Base-by-base conservation (phyloP, 768 basidiomycete species). In the Podaxis sp. region DNA sequence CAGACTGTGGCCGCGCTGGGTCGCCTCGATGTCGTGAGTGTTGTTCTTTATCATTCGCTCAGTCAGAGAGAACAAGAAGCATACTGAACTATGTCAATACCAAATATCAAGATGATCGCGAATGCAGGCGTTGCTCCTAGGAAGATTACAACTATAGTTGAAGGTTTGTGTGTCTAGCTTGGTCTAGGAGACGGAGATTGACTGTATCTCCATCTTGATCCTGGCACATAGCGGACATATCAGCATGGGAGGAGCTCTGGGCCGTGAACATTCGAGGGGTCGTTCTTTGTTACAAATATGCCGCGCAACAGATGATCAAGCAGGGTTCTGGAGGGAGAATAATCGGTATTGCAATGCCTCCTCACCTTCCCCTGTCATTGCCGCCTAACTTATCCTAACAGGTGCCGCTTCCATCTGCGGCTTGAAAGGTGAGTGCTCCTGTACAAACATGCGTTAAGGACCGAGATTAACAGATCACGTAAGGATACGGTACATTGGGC, bases 231-330 rank as follows among this genome's bases (percentile, higher is more conserved):
- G 75, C 73, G 4, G 67, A 72, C 1, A 51, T 63, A 2, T 73
- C 72, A 4, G 72, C 75, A 0, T 80, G 74, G 76, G 77, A 86
- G 66, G 72, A 67, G 67, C 37, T 74, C 7, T 72, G 81, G 63
- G 73, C 77, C 3, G 73, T 88, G 65, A 89, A 89, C 66, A 74
- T 80, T 63, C 79, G 82, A 59, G 86, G 86, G 51, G 73, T 79
- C 2, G 86, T 84, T 73, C 77, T 84, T 64, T 88, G 85, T 68
- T 88, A 87, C 49, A 85, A 87, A 58, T 78, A 87, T 63, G 88
- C 86, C 2, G 86, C 83, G n/a, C 74, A 74, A 55, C 82, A 84
- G 66, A 89, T 89, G 88, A 72, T 72, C 24, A 76, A 86, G 9
- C 83, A 83, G 72, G 78, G 80, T 0, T 71, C 70, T 2, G 80